Percentiles rank a stretch among this genome's conserved stretches.
These are phyloP conservation scores for Eugenia klotzschiana DNA, from an alignment of 441 rosid species.

Conservation along the genomic window DNA sequence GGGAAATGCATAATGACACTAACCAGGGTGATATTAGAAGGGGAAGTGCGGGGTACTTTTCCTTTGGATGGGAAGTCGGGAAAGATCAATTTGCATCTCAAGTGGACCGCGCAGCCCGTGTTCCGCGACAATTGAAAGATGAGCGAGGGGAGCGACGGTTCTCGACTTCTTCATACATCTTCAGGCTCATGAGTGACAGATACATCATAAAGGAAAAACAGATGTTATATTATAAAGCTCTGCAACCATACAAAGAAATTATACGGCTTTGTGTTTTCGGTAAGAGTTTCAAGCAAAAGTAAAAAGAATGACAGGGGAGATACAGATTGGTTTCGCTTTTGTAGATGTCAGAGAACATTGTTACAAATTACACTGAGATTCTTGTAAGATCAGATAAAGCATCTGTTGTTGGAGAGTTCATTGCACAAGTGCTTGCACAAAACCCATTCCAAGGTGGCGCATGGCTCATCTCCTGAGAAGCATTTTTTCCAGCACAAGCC, in stretches of 20 bases:
- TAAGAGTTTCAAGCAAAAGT: neutral
- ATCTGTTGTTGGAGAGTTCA: neutral
- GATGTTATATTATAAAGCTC: neutral
- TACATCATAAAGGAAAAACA: neutral
- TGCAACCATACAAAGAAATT: neutral
- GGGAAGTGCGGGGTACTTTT: slow-evolving; percentile 53
- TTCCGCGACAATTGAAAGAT: slow-evolving; percentile 30
- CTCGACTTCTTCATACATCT: neutral
- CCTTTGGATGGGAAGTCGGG: slow-evolving; percentile 57
- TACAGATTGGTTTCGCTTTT: neutral
- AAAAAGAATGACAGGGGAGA: neutral
- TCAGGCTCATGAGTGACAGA: neutral
- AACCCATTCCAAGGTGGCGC: neutral
- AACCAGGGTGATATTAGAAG: slow-evolving; percentile 70
- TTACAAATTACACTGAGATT: neutral
- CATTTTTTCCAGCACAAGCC: neutral
- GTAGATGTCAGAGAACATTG: neutral
- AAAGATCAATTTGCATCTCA: slow-evolving; percentile 42
- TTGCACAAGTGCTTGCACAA: neutral
- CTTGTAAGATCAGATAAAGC: neutral
- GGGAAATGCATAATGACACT: slow-evolving; percentile 80
- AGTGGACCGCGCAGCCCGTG: slow-evolving; percentile 67
- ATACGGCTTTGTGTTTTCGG: neutral
- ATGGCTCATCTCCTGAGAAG: neutral
- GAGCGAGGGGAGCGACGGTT: neutral